Evolutionary conservation across 1,284 basidiomycete genomes (phyloP).

Genomic region (Baeospora myosura): DNA sequence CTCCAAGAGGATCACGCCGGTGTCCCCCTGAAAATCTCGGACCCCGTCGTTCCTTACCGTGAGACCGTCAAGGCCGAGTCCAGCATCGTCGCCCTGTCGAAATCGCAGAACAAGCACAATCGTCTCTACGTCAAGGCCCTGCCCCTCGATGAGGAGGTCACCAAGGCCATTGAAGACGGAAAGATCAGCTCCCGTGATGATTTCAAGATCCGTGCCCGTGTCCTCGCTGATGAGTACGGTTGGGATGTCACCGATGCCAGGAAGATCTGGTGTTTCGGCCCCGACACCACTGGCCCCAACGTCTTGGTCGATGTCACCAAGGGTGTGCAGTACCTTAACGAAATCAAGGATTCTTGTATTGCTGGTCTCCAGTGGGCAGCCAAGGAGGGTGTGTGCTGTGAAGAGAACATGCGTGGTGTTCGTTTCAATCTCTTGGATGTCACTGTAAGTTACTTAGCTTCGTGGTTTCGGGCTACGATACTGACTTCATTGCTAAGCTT

Average conservation of each 20-base stretch:
- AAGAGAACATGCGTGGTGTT: constrained; percentile 99
- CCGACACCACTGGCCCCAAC: constrained; percentile 97
- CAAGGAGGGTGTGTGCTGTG: constrained; percentile 94
- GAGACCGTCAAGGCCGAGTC: constrained; percentile 98
- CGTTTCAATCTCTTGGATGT: constrained; percentile 97
- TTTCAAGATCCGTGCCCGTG: constrained; percentile 93
- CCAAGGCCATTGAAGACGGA: constrained; percentile 87
- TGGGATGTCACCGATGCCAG: constrained; percentile 99
- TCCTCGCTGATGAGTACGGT: constrained; percentile 92
- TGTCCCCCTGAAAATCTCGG: constrained; percentile 98
- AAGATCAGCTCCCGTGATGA: constrained; percentile 90
- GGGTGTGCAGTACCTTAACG: constrained; percentile 96
- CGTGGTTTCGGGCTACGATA: constrained; percentile 4
- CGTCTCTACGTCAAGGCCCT: constrained; percentile 92
- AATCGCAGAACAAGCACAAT: constrained; percentile 99
- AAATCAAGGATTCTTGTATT: constrained; percentile 99
- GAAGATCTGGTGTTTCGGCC: constrained; percentile 99
- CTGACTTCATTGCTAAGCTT: constrained; percentile 43
- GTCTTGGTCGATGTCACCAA: constrained; percentile 97
- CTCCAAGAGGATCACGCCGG: constrained; percentile 99
- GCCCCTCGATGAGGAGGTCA: constrained; percentile 92
- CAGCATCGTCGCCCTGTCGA: constrained; percentile 92
- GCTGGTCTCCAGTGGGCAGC: constrained; percentile 99
- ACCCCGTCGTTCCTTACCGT: constrained; percentile 97
- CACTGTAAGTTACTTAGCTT: constrained; percentile 52